Evolutionary conservation across 176 grass and related monocot genomes (phyloP), one percentile per base, ranked within the genome.

Genomic region (Coix lacrymajobi): DNA sequence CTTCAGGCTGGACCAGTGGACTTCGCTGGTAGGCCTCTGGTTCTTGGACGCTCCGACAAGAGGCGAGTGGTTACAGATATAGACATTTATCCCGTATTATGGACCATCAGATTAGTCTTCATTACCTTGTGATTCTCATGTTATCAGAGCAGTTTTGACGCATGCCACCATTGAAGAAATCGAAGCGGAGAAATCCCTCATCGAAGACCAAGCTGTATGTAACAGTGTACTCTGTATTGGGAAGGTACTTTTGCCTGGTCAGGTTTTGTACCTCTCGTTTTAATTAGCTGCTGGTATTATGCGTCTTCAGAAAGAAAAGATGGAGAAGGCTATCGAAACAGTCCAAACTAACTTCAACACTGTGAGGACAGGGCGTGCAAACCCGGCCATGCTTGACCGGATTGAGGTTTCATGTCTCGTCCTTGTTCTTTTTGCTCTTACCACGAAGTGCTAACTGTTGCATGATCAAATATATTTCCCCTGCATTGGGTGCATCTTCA

Each of bases 101-200:
- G 7, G 63, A 48, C 37, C 30, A 61, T 89, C 54, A 46, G 25
- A 46, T 78, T 86, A 36, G 75, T 72, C 41, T 79, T 70, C 63
- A 80, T 76, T 82, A 73, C 44, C 62, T 74, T 77, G 31, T 51
- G 71, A 31, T 89, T 85, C 65, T 65, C 52, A 78, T 85, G 69
- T 75, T 79, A 84, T 83, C 87, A 94, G 92, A 83, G 82, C 79
- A 89, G 90, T 92, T 84, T 73, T 92, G 69, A 89, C 58, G 77
- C 91, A 92, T 92, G 96, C 96, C 71, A 99, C 96, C 51, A 93
- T 89, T 72, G 96, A 99, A 92, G 96, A 99, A 93, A 90, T 99
- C 28, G 91, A 99, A 76, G 91, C 87, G 20, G 93, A 99, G 77
- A 99, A 99, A 88, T 86, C 87, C 52, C 58, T 92, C 41, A 88